A percentile compares a stretch with the other conserved stretches of the same genome.
Conservation (phyloP, 2,329 filamentous ascomycete species). For the Calycina herbarum region DNA sequence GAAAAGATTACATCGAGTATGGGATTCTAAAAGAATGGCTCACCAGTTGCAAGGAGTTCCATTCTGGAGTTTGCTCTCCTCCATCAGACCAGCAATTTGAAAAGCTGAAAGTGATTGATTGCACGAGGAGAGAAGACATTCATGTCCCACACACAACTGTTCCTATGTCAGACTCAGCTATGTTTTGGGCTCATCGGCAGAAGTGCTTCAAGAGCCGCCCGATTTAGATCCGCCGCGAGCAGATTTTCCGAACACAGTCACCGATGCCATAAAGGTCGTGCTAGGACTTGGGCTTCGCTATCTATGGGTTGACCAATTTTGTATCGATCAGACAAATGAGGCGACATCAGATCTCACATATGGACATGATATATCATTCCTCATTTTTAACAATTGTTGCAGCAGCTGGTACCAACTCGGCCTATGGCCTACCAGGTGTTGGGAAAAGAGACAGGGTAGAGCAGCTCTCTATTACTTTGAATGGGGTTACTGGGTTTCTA, state of each 20-base stretch:
- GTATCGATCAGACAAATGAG: constrained; percentile 31
- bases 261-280: constrained; percentile 18
- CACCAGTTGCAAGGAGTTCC: too few relatives aligned
- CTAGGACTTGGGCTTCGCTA: constrained; percentile 26
- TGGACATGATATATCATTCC: constrained; percentile 31
- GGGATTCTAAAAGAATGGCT: too few relatives aligned
- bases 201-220: too few relatives aligned
- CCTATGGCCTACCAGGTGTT: constrained; percentile 30
- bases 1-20: too few relatives aligned
- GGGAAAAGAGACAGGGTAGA: constrained; percentile 5
- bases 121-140: too few relatives aligned
- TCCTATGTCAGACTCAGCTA: not conserved
- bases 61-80: too few relatives aligned
- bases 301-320: constrained; percentile 37
- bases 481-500: constrained; percentile 7
- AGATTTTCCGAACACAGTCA: not conserved
- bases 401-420: constrained; percentile 19
- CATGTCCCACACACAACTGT: too few relatives aligned
- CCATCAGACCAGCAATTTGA: too few relatives aligned
- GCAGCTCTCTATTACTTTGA: constrained; percentile 3
- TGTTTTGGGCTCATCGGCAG: not conserved
- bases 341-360: constrained; percentile 18
- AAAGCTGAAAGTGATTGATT: too few relatives aligned
- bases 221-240: too few relatives aligned
- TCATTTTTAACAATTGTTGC: constrained; percentile 29